Evolutionary conservation across 495 filamentous ascomycete species (phyloP).

Genomic region (Aspergillus cristatus): DNA sequence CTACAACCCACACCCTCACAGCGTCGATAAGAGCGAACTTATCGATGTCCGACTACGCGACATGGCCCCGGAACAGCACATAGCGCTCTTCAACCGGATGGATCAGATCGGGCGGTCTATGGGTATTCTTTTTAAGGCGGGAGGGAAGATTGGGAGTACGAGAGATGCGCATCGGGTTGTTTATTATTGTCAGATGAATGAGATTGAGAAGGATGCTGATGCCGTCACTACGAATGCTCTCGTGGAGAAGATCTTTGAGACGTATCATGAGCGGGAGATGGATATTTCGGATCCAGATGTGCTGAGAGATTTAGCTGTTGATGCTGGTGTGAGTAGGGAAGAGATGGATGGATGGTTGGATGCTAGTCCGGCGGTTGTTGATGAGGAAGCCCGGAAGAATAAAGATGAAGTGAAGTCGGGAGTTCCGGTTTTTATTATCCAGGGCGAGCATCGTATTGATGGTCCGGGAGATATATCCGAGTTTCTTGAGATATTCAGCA

Average conservation of each 20-base stretch:
- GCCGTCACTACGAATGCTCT: not conserved
- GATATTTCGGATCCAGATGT: slow-evolving; percentile 8
- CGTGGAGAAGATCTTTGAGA: slow-evolving; percentile 5
- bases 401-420: slow-evolving; percentile 34
- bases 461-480: slow-evolving; percentile 40
- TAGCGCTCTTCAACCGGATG: slow-evolving; percentile 1
- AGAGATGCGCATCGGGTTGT: slow-evolving; percentile 9
- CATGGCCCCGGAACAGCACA: slow-evolving; percentile 3
- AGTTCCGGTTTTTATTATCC: slow-evolving; percentile 54
- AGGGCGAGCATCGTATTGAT: slow-evolving; percentile 35
- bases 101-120: slow-evolving; percentile 3
- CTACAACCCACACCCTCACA: slow-evolving; percentile 10
- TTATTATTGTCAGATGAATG: slow-evolving; percentile 23
- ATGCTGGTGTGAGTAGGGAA: slow-evolving; percentile 11
- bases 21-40: not conserved
- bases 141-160: slow-evolving; percentile 6
- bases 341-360: not conserved
- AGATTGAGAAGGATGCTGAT: slow-evolving; percentile 23
- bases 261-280: slow-evolving; percentile 9
- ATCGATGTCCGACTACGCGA: slow-evolving; percentile 8
- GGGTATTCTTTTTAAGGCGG: slow-evolving; percentile 5
- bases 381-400: slow-evolving; percentile 46
- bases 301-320: slow-evolving; percentile 4
- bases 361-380: slow-evolving; percentile 30
- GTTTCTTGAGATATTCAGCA: slow-evolving; percentile 29